phyloP scores from a whole-genome alignment of 768 basidiomycete species.

The Amanita rimosa region DNA sequence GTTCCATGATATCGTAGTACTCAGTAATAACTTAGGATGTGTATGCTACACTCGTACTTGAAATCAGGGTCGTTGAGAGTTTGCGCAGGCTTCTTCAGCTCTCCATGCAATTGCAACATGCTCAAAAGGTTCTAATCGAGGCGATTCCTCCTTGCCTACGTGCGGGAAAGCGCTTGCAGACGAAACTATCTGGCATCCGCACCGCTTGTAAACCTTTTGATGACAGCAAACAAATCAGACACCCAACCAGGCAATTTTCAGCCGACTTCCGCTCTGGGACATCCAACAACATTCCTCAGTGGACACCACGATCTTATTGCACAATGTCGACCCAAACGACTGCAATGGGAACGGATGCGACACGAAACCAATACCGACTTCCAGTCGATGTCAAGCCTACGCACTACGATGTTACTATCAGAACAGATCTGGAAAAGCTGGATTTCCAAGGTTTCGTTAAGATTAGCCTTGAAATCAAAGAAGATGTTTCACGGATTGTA shows the following conservation, averaged over 20 bases:
- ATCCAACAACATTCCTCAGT: neutral
- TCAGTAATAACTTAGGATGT: neutral
- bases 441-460: slow-evolving; percentile 70
- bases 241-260: neutral
- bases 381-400: slow-evolving; percentile 55
- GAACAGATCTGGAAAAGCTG: slow-evolving; percentile 71
- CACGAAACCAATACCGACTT: slow-evolving; percentile 41
- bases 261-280: neutral
- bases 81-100: too few species aligned
- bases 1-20: neutral
- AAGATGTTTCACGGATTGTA: slow-evolving; percentile 47
- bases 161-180: neutral
- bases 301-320: neutral
- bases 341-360: slow-evolving; percentile 11
- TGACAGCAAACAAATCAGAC: neutral
- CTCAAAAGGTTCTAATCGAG: neutral
- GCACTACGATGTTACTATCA: slow-evolving; percentile 72
- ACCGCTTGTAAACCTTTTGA: neutral
- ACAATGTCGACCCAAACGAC: slow-evolving; percentile 16
- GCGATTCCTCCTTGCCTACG: neutral
- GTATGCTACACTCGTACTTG: neutral
- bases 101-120: neutral
- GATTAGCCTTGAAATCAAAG: slow-evolving; percentile 57
- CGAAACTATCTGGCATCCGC: neutral
- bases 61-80: neutral